Evolutionary conservation across 208 protist species (phyloP), one percentile per base, ranked within the genome.

Genomic region (Leptomonas seymouri): DNA sequence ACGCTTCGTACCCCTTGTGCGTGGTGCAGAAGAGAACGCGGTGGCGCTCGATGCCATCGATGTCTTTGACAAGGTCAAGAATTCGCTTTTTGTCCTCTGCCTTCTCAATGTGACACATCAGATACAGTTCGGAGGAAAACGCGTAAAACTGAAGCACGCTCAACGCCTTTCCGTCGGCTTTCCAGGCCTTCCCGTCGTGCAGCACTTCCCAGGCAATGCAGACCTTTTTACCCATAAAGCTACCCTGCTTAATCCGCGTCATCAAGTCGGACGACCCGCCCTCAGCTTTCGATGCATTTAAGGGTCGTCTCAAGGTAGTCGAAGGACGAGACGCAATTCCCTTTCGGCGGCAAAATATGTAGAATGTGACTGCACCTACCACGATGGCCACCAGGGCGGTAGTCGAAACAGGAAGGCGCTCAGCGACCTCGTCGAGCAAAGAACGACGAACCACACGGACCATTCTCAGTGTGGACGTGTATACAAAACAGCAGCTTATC

Each of bases 1-100:
- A 91, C 23, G 91, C 89, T 39, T 93, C 86, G 68, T 94, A 96
- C 0, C 89, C 91, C 62, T 93, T 94, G 45, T 63, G 62, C 1
- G 89, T 94, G 30, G 83, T 82, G 59, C 86, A 94, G 62, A 96
- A 96, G 28, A 96, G 84, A 60, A 96, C 81, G 21, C 83, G 80
- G 69, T 94, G 86, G 27, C 91, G 86, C 59, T 77, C 56, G 39
- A 96, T 50, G 16, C 80, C 76, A 15, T 80, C 68, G 1, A 93
- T 78, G 36, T 46, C 74, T 7, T 73, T 65, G 14, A 94, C 56
- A 62, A 80, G 71, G 16, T 49, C 28, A 36, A 89, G 70, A 56
- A 94, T 77, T 1, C 25, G 45, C 27, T 74, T 77, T 50, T 87
- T 93, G 30, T 93, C 81, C 18, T 81, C 67, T 11, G 68, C 69